A percentile compares a stretch with the other conserved stretches of the same genome.
These are phyloP conservation scores for Lasiodiplodia theobromae DNA, from an alignment of 2,329 filamentous ascomycete genomes.

Conservation along the genomic window DNA sequence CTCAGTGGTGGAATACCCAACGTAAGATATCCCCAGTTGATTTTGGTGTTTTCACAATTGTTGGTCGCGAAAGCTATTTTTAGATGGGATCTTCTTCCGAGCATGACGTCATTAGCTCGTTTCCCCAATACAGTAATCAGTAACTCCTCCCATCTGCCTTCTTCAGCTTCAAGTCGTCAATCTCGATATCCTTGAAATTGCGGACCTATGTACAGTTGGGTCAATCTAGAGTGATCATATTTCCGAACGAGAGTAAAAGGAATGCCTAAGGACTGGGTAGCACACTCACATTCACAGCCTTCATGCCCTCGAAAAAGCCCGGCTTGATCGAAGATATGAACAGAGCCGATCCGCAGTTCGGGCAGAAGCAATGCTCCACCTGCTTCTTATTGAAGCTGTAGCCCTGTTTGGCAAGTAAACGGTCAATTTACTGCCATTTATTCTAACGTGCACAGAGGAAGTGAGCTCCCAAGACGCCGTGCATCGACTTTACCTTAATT, in stretches of 20 bases:
- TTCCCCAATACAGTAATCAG: constrained; percentile 7
- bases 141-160: constrained; percentile 38
- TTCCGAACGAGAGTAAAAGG: too few relatives aligned
- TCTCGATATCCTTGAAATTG: constrained; percentile 39
- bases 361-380: constrained; percentile 42
- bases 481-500: not conserved
- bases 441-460: not conserved
- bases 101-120: constrained; percentile 8
- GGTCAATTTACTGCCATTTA: not conserved
- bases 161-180: constrained; percentile 38
- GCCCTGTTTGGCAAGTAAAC: constrained; percentile 29
- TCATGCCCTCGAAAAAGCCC: constrained; percentile 33
- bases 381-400: constrained; percentile 40
- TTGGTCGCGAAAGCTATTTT: not conserved
- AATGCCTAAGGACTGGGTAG: too few relatives aligned
- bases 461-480: not conserved
- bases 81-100: not conserved
- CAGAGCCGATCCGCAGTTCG: constrained; percentile 40
- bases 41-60: not conserved
- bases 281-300: constrained; percentile 40
- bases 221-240: not conserved
- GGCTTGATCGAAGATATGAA: constrained; percentile 35
- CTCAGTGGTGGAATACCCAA: not conserved
- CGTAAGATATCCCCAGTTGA: constrained; percentile 7
- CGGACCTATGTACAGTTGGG: constrained; percentile 32